These are phyloP conservation scores for Carex littledalei DNA, from an alignment of 176 grass and related monocot species.

Conservation along the genomic window DNA sequence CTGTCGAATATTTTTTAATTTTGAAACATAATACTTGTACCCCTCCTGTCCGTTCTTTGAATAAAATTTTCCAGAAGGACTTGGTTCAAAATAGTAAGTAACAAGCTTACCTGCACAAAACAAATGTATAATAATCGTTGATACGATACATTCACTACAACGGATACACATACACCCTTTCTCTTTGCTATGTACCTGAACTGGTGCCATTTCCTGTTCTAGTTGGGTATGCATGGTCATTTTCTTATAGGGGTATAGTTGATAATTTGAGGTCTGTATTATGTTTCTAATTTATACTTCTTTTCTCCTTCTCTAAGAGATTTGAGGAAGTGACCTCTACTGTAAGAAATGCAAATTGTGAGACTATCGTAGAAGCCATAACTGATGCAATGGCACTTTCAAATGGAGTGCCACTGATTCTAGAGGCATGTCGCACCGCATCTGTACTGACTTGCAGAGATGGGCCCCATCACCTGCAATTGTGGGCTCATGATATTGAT, in stretches of 20 bases:
- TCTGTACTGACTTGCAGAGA: conserved; percentile 37
- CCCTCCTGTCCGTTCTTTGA: background rate
- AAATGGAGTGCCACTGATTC: conserved; percentile 42
- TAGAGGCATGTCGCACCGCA: conserved; percentile 68
- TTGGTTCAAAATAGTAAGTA: background rate
- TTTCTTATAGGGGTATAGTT: background rate
- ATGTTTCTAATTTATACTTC: background rate
- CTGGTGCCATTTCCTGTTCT: background rate
- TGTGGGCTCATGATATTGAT: conserved; percentile 74
- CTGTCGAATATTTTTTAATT: background rate
- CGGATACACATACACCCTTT: background rate
- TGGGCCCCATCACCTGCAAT: conserved; percentile 60
- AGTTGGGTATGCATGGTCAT: background rate
- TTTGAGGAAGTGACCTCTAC: conserved; percentile 22
- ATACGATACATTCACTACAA: background rate
- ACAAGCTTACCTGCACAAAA: background rate
- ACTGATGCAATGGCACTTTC: conserved; percentile 37
- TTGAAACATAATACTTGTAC: background rate
- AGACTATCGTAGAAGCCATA: conserved; percentile 47
- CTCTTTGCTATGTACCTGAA: background rate
- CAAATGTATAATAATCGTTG: background rate
- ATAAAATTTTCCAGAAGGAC: background rate
- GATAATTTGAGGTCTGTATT: background rate
- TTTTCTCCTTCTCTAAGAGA: conserved; percentile 10
- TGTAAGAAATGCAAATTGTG: conserved; percentile 37